Percentiles rank a stretch among this genome's conserved stretches.
These are phyloP conservation scores for Citrus mangshanensis DNA, from an alignment of 345 rosid species.

Conservation along the genomic window DNA sequence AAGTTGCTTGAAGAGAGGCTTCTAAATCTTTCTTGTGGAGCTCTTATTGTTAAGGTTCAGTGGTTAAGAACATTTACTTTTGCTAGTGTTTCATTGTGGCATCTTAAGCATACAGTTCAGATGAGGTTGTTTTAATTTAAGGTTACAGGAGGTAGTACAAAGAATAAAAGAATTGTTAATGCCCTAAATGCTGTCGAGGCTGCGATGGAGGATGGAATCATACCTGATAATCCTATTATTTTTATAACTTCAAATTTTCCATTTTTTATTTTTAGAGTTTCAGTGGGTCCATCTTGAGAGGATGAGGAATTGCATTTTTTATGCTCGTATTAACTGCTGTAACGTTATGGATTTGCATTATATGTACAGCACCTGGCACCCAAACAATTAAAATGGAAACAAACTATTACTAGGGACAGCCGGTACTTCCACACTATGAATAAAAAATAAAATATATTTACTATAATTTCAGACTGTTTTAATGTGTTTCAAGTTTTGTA, in stretches of 20 bases:
- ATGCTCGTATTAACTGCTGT: background rate
- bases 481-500: too few species aligned
- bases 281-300: background rate
- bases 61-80: background rate
- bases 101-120: background rate
- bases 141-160: background rate
- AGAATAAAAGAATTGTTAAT: too few species aligned
- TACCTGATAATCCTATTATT: background rate
- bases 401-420: background rate
- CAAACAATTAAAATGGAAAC: background rate
- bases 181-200: background rate
- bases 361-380: background rate
- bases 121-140: background rate
- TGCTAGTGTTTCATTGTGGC: background rate
- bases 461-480: too few species aligned
- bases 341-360: background rate
- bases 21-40: background rate
- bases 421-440: background rate
- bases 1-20: background rate
- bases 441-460: too few species aligned
- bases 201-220: background rate
- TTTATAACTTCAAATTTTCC: background rate
- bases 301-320: background rate
- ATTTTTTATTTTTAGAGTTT: background rate
- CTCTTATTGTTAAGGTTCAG: background rate